These are phyloP conservation scores for Hyphopichia pseudoburtonii DNA, from an alignment of 1,139 yeast species.

Conservation along the genomic window DNA sequence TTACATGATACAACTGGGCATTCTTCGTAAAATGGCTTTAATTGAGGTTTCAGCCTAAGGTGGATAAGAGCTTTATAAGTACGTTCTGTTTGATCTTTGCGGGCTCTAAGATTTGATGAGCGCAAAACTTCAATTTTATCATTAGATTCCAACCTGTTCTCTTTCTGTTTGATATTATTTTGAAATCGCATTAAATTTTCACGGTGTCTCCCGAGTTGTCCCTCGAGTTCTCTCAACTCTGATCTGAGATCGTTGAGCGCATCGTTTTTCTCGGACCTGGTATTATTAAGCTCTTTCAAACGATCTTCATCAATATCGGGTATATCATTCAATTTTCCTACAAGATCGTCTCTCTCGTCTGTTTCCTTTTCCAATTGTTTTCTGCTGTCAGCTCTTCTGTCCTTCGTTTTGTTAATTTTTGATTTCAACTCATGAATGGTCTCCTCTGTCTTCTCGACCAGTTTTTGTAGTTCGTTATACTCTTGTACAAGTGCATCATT, in stretches of 20 bases:
- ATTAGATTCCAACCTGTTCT: constrained; percentile 39
- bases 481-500: neutral
- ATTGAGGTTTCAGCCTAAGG: constrained; percentile 29
- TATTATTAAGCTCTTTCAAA: constrained; percentile 12
- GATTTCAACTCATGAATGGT: constrained; percentile 16
- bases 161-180: constrained; percentile 9
- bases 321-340: constrained; percentile 11
- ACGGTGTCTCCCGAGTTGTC: constrained; percentile 16
- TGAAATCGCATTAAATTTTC: neutral
- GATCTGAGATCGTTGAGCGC: constrained; percentile 13
- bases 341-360: constrained; percentile 15
- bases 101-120: constrained; percentile 18
- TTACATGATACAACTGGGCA: constrained; percentile 76
- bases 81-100: constrained; percentile 28
- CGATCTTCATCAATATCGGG: constrained; percentile 18
- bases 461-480: neutral
- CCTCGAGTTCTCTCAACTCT: constrained; percentile 18
- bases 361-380: constrained; percentile 12
- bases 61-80: constrained; percentile 32
- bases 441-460: constrained; percentile 18
- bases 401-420: constrained; percentile 15
- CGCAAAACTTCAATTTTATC: constrained; percentile 53
- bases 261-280: constrained; percentile 14
- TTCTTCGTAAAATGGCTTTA: constrained; percentile 52
- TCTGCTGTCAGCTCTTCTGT: neutral